Base-by-base conservation (phyloP, 208 protist genomes). In the Trypanosoma lewisi region DNA sequence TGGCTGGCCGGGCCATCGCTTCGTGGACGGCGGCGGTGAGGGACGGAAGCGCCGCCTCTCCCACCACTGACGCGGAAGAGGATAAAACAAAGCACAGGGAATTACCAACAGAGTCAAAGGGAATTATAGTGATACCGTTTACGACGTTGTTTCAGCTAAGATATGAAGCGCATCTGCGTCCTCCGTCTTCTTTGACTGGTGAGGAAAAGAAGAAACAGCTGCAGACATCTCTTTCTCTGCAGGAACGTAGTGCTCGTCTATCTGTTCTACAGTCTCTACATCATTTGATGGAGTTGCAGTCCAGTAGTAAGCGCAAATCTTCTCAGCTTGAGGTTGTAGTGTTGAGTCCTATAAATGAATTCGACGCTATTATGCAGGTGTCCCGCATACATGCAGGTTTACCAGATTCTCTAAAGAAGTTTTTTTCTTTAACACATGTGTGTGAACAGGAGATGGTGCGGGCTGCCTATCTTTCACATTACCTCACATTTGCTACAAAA, bases 181-280 rank as follows among this genome's bases (percentile, higher is more conserved):
- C 54, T 17, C 2, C 16, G 11, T 31, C n/a, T 17, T 19, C 48
- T 33, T 48, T 17, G 33, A 37, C 51, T 1, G 5, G 55, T 9
- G n/a, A 33, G 21, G 8, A 42, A 30, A 34, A 21, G 3, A 30
- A 30, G 7, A 31, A 39, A 44, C 28, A 14, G 11, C 56, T 41
- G 59, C 57, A 21, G 30, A 16, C 23, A 8, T 39, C n/a, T 12
- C 67, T 21, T 62, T 85, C 82, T 0, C 59, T 89, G 31, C 87
- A 94, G 36, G 83, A 88, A 53, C 87, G 87, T n/a, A 69, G 67
- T 17, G 78, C 80, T 5, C 73, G 83, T 25, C 72, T 82, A 27
- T 54, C 79, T 4, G 57, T 80, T 51, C 56, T 93, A 21, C 78
- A 87, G 54, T 69, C 76, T 0, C 39, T 93, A 7, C 70, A 80